These are phyloP conservation scores for Pythium myriotylum DNA, from an alignment of 352 stramenopile genomes.

Conservation along the genomic window DNA sequence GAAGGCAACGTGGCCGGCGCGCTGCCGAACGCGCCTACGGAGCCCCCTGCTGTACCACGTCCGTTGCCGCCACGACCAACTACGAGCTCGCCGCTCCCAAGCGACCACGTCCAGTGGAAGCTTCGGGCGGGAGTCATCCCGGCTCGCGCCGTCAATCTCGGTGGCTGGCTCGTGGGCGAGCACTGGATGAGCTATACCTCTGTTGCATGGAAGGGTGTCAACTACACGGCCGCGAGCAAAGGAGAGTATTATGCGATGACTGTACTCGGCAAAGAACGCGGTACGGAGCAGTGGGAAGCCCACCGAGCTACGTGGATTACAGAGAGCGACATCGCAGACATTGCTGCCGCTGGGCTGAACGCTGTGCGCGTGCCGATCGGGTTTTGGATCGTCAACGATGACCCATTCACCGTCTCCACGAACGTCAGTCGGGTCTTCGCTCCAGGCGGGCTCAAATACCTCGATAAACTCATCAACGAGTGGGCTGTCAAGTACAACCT, in stretches of 20 bases:
- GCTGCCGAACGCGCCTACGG: not conserved
- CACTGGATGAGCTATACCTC: slow-evolving; percentile 59
- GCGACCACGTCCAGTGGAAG: slow-evolving; percentile 22
- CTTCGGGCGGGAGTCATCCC: slow-evolving; percentile 28
- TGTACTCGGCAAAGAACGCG: slow-evolving; percentile 16
- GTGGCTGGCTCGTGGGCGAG: slow-evolving; percentile 36
- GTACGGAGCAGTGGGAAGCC: slow-evolving; percentile 34
- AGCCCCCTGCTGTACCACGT: not conserved
- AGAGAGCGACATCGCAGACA: slow-evolving; percentile 40
- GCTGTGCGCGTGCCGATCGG: slow-evolving; percentile 38
- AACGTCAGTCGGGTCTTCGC: slow-evolving; percentile 21
- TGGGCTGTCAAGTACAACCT: slow-evolving; percentile 60
- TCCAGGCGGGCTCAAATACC: slow-evolving; percentile 39
- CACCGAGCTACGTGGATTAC: slow-evolving; percentile 67
- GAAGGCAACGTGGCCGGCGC: not conserved
- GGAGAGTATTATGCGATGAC: slow-evolving; percentile 21
- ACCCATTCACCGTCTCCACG: not conserved
- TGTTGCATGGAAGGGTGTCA: slow-evolving; percentile 57
- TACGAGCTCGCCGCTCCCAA: not conserved
- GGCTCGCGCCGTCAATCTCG: slow-evolving; percentile 59
- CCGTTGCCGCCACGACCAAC: not conserved
- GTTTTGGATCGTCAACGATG: slow-evolving; percentile 54
- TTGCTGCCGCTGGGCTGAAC: slow-evolving; percentile 38
- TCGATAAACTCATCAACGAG: slow-evolving; percentile 52
- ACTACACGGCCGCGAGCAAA: not conserved